phyloP scores from a whole-genome alignment of 2,329 filamentous ascomycete genomes.

The Xylaria arbuscula region DNA sequence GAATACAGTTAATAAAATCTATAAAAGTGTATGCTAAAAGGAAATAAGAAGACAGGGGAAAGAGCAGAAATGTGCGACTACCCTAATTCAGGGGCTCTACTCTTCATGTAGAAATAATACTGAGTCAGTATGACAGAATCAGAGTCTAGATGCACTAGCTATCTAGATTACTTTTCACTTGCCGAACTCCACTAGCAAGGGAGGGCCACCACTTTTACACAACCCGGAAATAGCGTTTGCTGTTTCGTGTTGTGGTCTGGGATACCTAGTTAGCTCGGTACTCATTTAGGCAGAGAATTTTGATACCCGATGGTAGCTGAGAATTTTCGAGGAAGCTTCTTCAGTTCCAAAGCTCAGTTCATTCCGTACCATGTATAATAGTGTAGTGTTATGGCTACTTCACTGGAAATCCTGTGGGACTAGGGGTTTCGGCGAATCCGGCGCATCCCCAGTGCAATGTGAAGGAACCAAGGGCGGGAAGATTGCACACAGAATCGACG shows the following conservation, averaged over 20 bases:
- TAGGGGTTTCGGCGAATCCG: neutral
- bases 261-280: neutral
- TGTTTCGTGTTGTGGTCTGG: neutral
- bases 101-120: neutral
- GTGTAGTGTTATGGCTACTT: neutral
- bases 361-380: neutral
- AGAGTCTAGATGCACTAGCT: neutral
- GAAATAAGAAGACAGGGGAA: neutral
- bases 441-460: neutral
- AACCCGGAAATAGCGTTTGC: slow-evolving; percentile 6
- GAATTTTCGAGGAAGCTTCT: neutral
- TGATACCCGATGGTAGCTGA: neutral
- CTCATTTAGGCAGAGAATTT: neutral
- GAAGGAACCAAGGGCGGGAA: neutral
- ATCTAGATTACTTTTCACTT: neutral
- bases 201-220: neutral
- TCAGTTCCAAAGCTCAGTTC: neutral
- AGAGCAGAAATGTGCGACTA: neutral
- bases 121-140: neutral
- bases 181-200: neutral
- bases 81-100: neutral
- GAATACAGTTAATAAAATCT: too few species aligned
- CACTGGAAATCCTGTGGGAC: neutral
- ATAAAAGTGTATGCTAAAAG: neutral
- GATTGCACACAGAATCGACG: neutral